These are phyloP conservation scores for Annulohypoxylon nitens DNA, from an alignment of 495 filamentous ascomycete genomes.

Conservation along the genomic window DNA sequence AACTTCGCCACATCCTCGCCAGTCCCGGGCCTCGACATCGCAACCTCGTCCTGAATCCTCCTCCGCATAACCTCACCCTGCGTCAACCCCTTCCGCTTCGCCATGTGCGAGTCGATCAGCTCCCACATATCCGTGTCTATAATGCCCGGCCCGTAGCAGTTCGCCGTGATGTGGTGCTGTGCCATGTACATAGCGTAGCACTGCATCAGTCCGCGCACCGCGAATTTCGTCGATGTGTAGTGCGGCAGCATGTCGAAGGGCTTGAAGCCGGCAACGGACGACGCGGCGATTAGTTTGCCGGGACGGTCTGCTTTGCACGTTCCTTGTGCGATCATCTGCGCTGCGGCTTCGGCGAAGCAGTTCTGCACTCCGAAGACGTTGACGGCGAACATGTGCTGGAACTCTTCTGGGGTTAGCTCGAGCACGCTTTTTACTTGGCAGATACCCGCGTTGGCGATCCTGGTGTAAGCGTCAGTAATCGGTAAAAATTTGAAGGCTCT, in stretches of 20 bases:
- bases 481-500: no score
- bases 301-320: conserved; percentile 41
- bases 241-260: conserved; percentile 65
- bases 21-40: conserved; percentile 63
- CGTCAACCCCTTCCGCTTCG: conserved; percentile 56
- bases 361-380: conserved; percentile 72
- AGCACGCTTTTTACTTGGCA: conserved; percentile 66
- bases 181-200: conserved; percentile 71
- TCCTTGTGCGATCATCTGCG: conserved; percentile 66
- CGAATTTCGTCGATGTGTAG: conserved; percentile 71
- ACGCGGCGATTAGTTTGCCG: conserved; percentile 68
- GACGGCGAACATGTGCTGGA: conserved; percentile 64
- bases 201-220: conserved; percentile 70
- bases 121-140: conserved; percentile 74
- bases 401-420: conserved; percentile 64
- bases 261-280: conserved; percentile 69
- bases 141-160: conserved; percentile 73
- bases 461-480: conserved; percentile 1
- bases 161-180: conserved; percentile 69
- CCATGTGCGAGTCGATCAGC: conserved; percentile 66
- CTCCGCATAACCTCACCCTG: conserved; percentile 67
- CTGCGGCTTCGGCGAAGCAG: conserved; percentile 67
- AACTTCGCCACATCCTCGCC: conserved; percentile 71
- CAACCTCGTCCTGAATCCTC: conserved; percentile 60
- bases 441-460: conserved; percentile 72